Conservation (phyloP, 2,329 filamentous ascomycete species). For the Albifimbria verrucaria region DNA sequence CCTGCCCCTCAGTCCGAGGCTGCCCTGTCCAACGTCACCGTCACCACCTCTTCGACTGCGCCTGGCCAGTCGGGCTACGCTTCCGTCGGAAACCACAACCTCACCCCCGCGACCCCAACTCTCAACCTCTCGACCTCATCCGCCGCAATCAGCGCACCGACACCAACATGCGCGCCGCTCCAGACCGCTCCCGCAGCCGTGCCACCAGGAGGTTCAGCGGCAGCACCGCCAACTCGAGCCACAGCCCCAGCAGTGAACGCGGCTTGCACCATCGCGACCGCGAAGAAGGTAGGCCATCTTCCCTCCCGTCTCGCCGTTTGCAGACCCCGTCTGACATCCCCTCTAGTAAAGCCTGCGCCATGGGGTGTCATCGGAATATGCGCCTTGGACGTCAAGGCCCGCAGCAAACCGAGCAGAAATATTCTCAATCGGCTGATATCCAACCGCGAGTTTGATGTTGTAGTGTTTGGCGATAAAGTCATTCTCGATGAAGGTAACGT, state of each 20-base stretch:
- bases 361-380: constrained; percentile 83
- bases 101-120: constrained; percentile 41
- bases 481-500: constrained; percentile 82
- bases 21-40: constrained; percentile 47
- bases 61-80: constrained; percentile 36
- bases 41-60: constrained; percentile 47
- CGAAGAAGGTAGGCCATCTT: constrained; percentile 44
- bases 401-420: constrained; percentile 94
- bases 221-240: constrained; percentile 77
- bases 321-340: constrained; percentile 21
- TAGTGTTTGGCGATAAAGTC: constrained; percentile 98
- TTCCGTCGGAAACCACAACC: constrained; percentile 37
- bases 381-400: constrained; percentile 89
- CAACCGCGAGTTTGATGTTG: constrained; percentile 90
- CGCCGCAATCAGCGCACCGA: constrained; percentile 39
- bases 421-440: constrained; percentile 90
- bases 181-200: constrained; percentile 62
- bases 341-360: constrained; percentile 51
- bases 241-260: constrained; percentile 73
- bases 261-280: constrained; percentile 52
- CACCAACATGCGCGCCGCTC: constrained; percentile 39
- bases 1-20: constrained; percentile 45
- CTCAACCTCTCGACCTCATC: constrained; percentile 41
- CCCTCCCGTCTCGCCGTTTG: background rate
- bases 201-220: constrained; percentile 75